Conservation (phyloP, 805 yeast genomes). For the Ogataea polymorpha region DNA sequence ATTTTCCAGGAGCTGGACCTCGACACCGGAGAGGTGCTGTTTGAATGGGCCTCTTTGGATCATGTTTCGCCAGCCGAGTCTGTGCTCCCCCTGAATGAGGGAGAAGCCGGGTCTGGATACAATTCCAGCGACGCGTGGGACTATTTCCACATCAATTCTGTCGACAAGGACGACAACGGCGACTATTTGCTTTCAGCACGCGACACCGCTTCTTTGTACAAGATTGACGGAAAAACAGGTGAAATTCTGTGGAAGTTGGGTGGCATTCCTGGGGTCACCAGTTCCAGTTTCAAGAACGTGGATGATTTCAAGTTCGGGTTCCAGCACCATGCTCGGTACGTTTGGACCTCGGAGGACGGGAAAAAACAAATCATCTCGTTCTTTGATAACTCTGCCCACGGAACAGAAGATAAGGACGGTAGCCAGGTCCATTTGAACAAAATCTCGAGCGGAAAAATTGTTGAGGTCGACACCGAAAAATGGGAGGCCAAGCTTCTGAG, state of each 20-base stretch:
- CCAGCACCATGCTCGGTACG: constrained; percentile 38
- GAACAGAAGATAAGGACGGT: constrained; percentile 33
- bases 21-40: constrained; percentile 34
- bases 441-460: constrained; percentile 34
- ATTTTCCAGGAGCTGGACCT: constrained; percentile 36
- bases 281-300: constrained; percentile 10
- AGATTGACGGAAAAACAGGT: constrained; percentile 36
- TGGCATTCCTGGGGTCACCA: constrained; percentile 21
- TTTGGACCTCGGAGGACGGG: constrained; percentile 25
- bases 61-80: constrained; percentile 35
- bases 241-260: constrained; percentile 36
- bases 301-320: constrained; percentile 32
- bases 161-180: constrained; percentile 36
- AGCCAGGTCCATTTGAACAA: constrained; percentile 22
- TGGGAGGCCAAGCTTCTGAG: constrained; percentile 27
- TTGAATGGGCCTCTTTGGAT: constrained; percentile 36
- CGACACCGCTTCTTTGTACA: constrained; percentile 35
- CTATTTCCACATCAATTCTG: constrained; percentile 39
- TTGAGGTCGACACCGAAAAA: constrained; percentile 31
- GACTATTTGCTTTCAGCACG: constrained; percentile 37
- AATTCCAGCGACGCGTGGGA: constrained; percentile 38
- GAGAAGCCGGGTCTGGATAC: constrained; percentile 35
- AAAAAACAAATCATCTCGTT: constrained; percentile 34
- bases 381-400: constrained; percentile 38
- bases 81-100: constrained; percentile 30